Base-by-base conservation (phyloP, 805 yeast species). In the Saccharomycopsis malanga region DNA sequence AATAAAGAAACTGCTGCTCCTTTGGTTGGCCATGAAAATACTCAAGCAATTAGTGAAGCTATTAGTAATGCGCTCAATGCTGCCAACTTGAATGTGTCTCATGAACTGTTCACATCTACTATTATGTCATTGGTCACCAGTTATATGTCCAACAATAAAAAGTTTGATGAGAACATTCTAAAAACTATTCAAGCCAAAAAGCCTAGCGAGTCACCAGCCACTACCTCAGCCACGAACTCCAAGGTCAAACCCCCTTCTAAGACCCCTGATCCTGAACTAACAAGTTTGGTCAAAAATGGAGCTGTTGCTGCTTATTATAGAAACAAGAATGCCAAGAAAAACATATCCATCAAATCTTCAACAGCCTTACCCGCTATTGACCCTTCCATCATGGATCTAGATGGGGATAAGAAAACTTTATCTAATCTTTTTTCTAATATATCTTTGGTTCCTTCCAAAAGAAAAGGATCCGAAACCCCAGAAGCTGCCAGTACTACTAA, bases 41-140 rank as follows among this genome's bases (percentile, higher is more conserved):
- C 48, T 14, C 54, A 52, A 17, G 39, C 59, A 7, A 51, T 56
- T 10, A 50, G 27, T 17, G 9, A 54, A 24, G 60, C 60, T 15
- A 62, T 61, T 24, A 44, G 58, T 34, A 64, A 61, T 41, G 63
- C 61, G 24, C 45, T 62, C 34, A 54, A 61, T 17, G 40, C 46
- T 30, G 50, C 61, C 17, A 57, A 64, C 32, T 54, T 57, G 37
- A 61, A 58, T 42, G 53, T 59, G 2, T 52, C 62, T 46, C 49
- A 51, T 18, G 49, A 61, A 7, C 61, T 60, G 4, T 60, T 62
- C 27, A 53, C 65, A 1, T 50, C 48, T 60, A 15, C 57, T 56
- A 5, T 51, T 52, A 17, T 55, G 58, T 4, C 57, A 58, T 4
- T 54, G 58, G 3, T 64, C 58, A 39, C 46, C 61, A 48, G 54